These are phyloP conservation scores for Mycena alexandri DNA, from an alignment of 768 basidiomycete genomes.

Conservation along the genomic window DNA sequence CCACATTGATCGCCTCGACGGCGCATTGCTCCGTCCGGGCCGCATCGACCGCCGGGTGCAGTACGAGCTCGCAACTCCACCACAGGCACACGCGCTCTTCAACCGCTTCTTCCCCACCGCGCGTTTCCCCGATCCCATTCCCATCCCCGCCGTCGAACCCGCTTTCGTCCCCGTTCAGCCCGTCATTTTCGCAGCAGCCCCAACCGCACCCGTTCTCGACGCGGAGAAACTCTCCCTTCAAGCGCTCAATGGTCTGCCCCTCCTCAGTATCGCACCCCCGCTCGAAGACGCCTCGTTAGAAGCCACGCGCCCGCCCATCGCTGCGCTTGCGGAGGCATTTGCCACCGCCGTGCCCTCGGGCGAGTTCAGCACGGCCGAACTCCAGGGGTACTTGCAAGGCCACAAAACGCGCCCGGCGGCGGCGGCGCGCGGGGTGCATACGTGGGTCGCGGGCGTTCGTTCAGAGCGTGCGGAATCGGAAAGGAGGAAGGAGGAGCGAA, in stretches of 20 bases:
- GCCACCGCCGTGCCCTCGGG: constrained; percentile 48
- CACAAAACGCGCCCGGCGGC: constrained; percentile 40
- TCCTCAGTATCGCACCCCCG: too few species aligned
- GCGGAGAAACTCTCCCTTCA: too few species aligned
- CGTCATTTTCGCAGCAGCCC: too few species aligned
- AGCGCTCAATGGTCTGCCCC: too few species aligned
- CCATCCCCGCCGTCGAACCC: too few species aligned
- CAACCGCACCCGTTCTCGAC: too few species aligned
- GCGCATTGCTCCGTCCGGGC: constrained; percentile 52
- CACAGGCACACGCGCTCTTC: constrained; percentile 50
- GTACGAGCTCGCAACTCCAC: constrained; percentile 45
- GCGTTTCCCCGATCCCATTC: constrained; percentile 25
- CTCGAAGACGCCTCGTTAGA: neutral
- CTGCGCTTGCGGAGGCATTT: constrained; percentile 47
- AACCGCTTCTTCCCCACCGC: constrained; percentile 47
- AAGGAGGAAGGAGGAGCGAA: constrained; percentile 42
- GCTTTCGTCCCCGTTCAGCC: too few species aligned
- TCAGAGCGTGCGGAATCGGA: constrained; percentile 40
- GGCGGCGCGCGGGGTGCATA: constrained; percentile 37
- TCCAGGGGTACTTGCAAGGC: constrained; percentile 59
- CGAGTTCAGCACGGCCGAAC: constrained; percentile 57
- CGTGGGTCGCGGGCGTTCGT: constrained; percentile 50
- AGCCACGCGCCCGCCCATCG: neutral
- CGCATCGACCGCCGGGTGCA: constrained; percentile 50
- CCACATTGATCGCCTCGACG: constrained; percentile 50